Evolutionary conservation across 2,329 filamentous ascomycete species (phyloP).

Genomic region (Aspergillus udagawae): DNA sequence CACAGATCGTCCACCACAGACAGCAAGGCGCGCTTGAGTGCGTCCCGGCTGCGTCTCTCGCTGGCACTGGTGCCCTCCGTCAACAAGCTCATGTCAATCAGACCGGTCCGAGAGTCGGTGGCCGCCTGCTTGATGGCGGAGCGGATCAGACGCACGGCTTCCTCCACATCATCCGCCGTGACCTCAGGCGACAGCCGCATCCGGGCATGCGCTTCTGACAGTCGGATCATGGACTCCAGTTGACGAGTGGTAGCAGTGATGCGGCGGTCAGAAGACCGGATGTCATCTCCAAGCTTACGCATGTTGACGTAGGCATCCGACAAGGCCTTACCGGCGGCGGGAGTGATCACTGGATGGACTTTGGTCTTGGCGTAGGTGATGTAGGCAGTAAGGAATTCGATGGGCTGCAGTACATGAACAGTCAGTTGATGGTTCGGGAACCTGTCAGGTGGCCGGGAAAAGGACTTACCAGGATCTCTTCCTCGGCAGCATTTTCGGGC

Average conservation of each 20-base stretch:
- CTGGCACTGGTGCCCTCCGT: conserved; percentile 89
- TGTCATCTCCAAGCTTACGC: conserved; percentile 85
- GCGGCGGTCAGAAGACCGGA: conserved; percentile 83
- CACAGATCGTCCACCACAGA: conserved; percentile 76
- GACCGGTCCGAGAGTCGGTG: conserved; percentile 83
- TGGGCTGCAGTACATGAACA: conserved; percentile 53
- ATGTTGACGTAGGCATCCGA: conserved; percentile 88
- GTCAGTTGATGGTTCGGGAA: conserved; percentile 4
- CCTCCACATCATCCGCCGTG: conserved; percentile 75
- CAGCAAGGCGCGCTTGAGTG: conserved; percentile 77
- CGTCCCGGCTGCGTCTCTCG: conserved; percentile 77
- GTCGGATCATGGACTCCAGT: conserved; percentile 96
- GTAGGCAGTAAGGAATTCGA: conserved; percentile 94
- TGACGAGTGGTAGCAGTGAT: conserved; percentile 97
- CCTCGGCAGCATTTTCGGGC: conserved; percentile 72
- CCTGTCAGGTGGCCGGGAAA: neutral
- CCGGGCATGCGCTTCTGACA: conserved; percentile 93
- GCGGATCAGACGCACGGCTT: conserved; percentile 90
- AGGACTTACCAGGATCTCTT: conserved; percentile 73
- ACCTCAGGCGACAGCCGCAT: conserved; percentile 83
- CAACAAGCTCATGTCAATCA: conserved; percentile 94
- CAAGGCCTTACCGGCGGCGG: conserved; percentile 76
- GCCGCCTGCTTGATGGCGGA: conserved; percentile 93
- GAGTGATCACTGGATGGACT: conserved; percentile 76
- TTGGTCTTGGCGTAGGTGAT: conserved; percentile 92